Evolutionary conservation across 345 rosid species (phyloP).

Genomic region (Bruguiera gymnorhiza): DNA sequence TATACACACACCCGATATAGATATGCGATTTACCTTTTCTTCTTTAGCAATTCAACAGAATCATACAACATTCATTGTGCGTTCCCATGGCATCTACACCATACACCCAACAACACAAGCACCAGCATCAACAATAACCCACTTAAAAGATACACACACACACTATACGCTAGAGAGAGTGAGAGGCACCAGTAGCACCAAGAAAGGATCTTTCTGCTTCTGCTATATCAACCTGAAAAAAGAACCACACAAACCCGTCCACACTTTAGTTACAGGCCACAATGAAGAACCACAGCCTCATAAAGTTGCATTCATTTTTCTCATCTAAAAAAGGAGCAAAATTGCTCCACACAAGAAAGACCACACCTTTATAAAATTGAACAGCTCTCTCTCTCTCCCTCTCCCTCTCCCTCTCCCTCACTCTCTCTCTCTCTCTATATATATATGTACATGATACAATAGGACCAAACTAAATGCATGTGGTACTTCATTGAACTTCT

Average conservation of each 20-base stretch:
- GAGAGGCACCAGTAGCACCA: conserved; percentile 37
- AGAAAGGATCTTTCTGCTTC: conserved; percentile 44
- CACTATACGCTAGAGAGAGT: background rate
- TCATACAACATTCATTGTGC: background rate
- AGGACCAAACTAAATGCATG: background rate
- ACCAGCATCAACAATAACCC: conserved; percentile 21
- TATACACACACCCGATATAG: background rate
- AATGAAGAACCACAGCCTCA: conserved; percentile 50
- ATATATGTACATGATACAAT: background rate
- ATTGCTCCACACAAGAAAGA: conserved; percentile 29
- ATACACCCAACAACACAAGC: conserved; percentile 8
- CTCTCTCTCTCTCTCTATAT: background rate
- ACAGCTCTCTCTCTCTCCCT: background rate
- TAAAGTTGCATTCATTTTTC: conserved; percentile 31
- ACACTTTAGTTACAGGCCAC: conserved; percentile 20
- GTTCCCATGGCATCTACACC: conserved; percentile 4
- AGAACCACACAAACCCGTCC: conserved; percentile 58
- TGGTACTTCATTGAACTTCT: conserved; percentile 14
- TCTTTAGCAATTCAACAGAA: conserved; percentile 1
- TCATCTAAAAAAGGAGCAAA: conserved; percentile 11
- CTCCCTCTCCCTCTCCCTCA: background rate
- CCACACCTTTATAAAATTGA: conserved; percentile 8
- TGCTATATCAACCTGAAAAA: conserved; percentile 49
- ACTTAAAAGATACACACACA: background rate
- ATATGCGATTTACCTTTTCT: background rate